Conservation (phyloP, 2,329 filamentous ascomycete genomes). For the Colletotrichum tanaceti region DNA sequence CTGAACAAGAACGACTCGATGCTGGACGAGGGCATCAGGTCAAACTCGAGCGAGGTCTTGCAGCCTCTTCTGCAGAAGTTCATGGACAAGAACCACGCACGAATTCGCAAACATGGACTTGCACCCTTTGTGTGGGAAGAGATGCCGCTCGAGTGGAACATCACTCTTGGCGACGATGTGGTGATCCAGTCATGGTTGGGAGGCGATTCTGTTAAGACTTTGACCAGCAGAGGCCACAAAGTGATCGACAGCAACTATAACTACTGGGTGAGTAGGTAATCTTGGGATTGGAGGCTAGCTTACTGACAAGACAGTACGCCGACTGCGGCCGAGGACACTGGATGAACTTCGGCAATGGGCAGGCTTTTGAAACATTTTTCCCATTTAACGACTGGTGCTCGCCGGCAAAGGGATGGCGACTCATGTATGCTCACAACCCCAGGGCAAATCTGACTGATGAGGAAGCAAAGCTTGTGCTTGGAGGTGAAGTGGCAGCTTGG, state of each 20-base stretch:
- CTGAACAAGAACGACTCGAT: slow-evolving; percentile 81
- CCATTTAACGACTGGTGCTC: slow-evolving; percentile 86
- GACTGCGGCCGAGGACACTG: slow-evolving; percentile 86
- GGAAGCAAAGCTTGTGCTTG: slow-evolving; percentile 75
- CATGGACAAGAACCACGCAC: slow-evolving; percentile 75
- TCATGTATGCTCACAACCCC: slow-evolving; percentile 85
- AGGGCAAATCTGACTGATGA: slow-evolving; percentile 70
- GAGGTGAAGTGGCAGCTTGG: slow-evolving; percentile 87
- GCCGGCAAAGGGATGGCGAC: slow-evolving; percentile 83
- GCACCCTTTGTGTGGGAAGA: slow-evolving; percentile 90
- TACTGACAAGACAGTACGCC: slow-evolving; percentile 68
- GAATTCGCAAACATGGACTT: slow-evolving; percentile 72
- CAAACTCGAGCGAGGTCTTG: slow-evolving; percentile 73
- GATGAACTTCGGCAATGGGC: slow-evolving; percentile 75
- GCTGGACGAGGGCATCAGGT: slow-evolving; percentile 78
- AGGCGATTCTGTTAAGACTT: slow-evolving; percentile 67
- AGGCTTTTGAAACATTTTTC: slow-evolving; percentile 63
- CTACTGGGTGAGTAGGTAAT: slow-evolving; percentile 70
- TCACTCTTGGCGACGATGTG: slow-evolving; percentile 76
- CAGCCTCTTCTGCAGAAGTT: slow-evolving; percentile 83
- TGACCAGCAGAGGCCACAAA: slow-evolving; percentile 73
- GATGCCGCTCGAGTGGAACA: slow-evolving; percentile 81
- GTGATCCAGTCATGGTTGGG: slow-evolving; percentile 85
- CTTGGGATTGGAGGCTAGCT: background rate
- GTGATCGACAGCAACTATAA: slow-evolving; percentile 82